phyloP scores from a whole-genome alignment of 2,329 filamentous ascomycete species.

The Sclerotiophoma versabilis region DNA sequence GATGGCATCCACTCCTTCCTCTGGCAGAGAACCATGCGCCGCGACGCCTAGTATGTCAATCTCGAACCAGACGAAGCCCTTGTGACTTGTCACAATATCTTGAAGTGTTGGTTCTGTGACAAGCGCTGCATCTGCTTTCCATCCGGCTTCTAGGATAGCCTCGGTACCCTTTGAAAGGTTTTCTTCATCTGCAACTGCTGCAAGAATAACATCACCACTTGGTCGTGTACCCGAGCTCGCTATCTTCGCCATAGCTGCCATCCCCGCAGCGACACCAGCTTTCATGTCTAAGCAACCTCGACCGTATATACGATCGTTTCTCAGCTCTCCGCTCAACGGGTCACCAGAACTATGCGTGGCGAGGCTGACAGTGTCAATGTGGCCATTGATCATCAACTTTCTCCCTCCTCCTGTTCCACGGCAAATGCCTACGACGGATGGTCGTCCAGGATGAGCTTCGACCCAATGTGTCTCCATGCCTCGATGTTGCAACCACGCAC shows the following conservation, averaged over 20 bases:
- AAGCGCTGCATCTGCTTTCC: slow-evolving; percentile 61
- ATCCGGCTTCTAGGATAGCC: slow-evolving; percentile 59
- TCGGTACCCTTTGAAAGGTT: slow-evolving; percentile 59
- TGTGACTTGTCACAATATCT: slow-evolving; percentile 56
- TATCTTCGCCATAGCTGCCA: slow-evolving; percentile 48
- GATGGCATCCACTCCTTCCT: slow-evolving; percentile 58
- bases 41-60: slow-evolving; percentile 53
- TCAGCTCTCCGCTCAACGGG: slow-evolving; percentile 52
- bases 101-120: slow-evolving; percentile 58
- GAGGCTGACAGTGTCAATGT: slow-evolving; percentile 61
- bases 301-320: slow-evolving; percentile 37
- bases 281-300: slow-evolving; percentile 63
- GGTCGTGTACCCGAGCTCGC: slow-evolving; percentile 42
- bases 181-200: slow-evolving; percentile 64
- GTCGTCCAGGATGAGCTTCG: slow-evolving; percentile 56
- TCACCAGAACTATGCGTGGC: slow-evolving; percentile 55
- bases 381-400: slow-evolving; percentile 61
- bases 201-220: slow-evolving; percentile 60
- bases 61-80: slow-evolving; percentile 59
- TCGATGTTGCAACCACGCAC: slow-evolving; percentile 60
- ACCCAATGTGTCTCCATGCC: slow-evolving; percentile 60
- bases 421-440: slow-evolving; percentile 59
- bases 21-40: slow-evolving; percentile 54
- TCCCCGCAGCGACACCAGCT: slow-evolving; percentile 56
- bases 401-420: slow-evolving; percentile 58